Base-by-base conservation (phyloP, 306 rosid species). In the Clitoria ternatea region DNA sequence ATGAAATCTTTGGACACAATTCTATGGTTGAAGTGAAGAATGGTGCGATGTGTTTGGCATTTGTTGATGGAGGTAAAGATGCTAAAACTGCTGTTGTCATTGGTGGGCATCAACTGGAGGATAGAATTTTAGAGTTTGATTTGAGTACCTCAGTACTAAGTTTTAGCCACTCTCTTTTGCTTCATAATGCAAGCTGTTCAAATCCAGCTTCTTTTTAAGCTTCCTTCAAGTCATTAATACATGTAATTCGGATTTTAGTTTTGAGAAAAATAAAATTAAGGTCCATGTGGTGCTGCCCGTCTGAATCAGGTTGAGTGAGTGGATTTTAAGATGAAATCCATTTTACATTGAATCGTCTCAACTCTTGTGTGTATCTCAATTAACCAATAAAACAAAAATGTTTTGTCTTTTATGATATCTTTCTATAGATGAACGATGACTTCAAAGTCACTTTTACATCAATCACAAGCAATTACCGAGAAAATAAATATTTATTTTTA, bases 11-110 rank as follows among this genome's bases (percentile, higher is more conserved):
- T 12, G 84, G 77, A 18, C 49, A 4, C 14, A 74, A 80, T 24
- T 43, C 74, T 5, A 53, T 74, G 78, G 66, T 80, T 42, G 45
- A 23, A 18, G 71, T 64, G 10, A 47, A 42, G 4, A 20, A 56
- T 5, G n/a, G 57, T 3, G 77, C 70, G 10, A 0, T 54, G 27
- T 80, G 84, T n/a, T 23, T 80, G 50, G 81, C 52, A 13, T 80
- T 80, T 39, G 70, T 80, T 24, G 53, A 73, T 73, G 77, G 70
- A 9, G 70, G 70, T 0, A 32, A 32, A 30, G 14, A 44, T 1
- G 12, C 48, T 0, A 19, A 6, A 4, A 4, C 53, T 9, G 32
- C 24, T 6, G 6, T 74, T 14, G 72, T 74, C 4, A 22, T 75
- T 8, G 45, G 72, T 7, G 68, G 78, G 14, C 13, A 33, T 33